Percentiles rank a stretch among this genome's conserved stretches.
These are phyloP conservation scores for Candida namnaoensis DNA, from an alignment of 805 yeast genomes.

Conservation along the genomic window DNA sequence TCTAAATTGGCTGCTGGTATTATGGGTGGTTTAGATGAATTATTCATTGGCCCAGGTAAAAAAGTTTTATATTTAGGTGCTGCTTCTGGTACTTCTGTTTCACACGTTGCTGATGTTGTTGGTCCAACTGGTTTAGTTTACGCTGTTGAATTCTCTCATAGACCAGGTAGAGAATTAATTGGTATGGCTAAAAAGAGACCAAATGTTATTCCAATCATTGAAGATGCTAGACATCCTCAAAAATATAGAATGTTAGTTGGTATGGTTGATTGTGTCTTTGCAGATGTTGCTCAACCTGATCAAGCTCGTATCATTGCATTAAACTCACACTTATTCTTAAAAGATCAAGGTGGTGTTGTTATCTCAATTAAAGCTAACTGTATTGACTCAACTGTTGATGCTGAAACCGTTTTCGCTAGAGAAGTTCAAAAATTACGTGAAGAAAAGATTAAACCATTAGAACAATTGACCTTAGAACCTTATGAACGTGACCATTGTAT, in stretches of 20 bases:
- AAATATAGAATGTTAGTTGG: constrained; percentile 98
- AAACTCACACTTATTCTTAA: constrained; percentile 95
- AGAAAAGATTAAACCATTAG: constrained; percentile 97
- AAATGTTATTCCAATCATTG: constrained; percentile 95
- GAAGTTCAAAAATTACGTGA: constrained; percentile 98
- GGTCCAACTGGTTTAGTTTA: constrained; percentile 99
- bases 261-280: constrained; percentile 98
- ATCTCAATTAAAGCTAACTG: constrained; percentile 99
- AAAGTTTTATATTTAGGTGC: constrained; percentile 98
- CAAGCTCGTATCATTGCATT: constrained; percentile 99
- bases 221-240: constrained; percentile 99
- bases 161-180: constrained; percentile 99
- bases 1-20: constrained; percentile 99
- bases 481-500: constrained; percentile 99
- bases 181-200: constrained; percentile 99
- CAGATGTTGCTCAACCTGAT: constrained; percentile 99
- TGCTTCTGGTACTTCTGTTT: constrained; percentile 98
- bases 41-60: constrained; percentile 96
- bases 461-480: constrained; percentile 98
- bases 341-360: constrained; percentile 97
- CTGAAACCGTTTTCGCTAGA: constrained; percentile 98
- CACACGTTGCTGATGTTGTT: constrained; percentile 96
- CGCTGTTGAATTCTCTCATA: constrained; percentile 98
- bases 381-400: constrained; percentile 98
- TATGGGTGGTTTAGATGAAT: constrained; percentile 98